Evolutionary conservation across 352 stramenopile genomes (phyloP).

Genomic region (Achlya hypogyna): DNA sequence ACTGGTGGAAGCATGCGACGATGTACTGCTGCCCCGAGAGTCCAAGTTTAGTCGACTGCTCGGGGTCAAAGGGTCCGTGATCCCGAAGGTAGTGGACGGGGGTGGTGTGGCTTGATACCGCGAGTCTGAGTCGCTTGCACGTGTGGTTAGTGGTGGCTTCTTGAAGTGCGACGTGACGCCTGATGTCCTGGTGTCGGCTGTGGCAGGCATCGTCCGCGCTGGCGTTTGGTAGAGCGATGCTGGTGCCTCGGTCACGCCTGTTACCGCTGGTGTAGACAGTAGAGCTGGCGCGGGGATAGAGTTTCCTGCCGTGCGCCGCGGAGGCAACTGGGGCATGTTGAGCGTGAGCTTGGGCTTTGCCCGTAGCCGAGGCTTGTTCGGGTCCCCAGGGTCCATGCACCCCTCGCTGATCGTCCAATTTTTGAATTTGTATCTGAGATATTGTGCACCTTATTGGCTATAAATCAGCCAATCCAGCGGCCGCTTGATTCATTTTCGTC

Average conservation of each 20-base stretch:
- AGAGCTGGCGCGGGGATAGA: neutral
- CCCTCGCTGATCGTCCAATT: too few species aligned
- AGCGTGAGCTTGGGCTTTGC: slow-evolving; percentile 14
- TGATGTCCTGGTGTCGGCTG: neutral
- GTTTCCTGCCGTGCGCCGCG: neutral
- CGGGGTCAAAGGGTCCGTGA: slow-evolving; percentile 15
- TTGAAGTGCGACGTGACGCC: slow-evolving; percentile 9
- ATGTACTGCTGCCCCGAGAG: neutral
- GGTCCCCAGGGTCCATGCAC: neutral
- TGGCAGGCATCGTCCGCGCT: neutral
- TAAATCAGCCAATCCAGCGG: too few species aligned
- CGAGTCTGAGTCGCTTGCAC: neutral
- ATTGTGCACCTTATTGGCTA: too few species aligned
- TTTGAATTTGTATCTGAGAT: too few species aligned
- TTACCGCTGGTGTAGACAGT: neutral
- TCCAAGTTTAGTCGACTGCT: slow-evolving; percentile 15
- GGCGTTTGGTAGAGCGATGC: neutral
- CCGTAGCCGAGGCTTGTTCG: neutral
- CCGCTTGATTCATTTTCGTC: too few species aligned
- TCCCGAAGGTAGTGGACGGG: neutral
- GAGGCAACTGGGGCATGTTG: slow-evolving; percentile 13
- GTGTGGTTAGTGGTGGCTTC: neutral
- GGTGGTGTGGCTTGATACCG: neutral
- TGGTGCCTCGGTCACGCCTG: neutral
- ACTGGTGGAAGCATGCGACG: neutral